Conservation (phyloP, 805 yeast species). For the Candida xyloterini region DNA sequence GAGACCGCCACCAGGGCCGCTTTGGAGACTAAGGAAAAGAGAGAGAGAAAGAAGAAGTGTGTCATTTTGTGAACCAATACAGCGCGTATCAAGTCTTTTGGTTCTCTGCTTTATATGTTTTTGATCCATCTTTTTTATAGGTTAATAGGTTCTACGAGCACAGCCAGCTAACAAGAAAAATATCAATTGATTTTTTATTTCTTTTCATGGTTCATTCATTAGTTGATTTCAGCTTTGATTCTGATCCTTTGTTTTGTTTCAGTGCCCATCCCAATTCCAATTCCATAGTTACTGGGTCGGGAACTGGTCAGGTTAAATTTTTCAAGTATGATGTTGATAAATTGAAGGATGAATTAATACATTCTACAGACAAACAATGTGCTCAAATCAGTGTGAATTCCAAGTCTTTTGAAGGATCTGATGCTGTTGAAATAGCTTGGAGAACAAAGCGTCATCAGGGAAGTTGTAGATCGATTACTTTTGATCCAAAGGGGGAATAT, state of each 20-base stretch:
- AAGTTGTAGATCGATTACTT: slow-evolving; percentile 70
- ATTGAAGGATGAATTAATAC: slow-evolving; percentile 35
- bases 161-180: slow-evolving; percentile 7
- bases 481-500: slow-evolving; percentile 59
- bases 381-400: slow-evolving; percentile 28
- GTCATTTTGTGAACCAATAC: slow-evolving; percentile 46
- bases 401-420: slow-evolving; percentile 25
- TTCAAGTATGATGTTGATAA: slow-evolving; percentile 52
- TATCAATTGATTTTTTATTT: not conserved
- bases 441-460: slow-evolving; percentile 88
- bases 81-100: not conserved
- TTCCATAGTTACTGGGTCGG: slow-evolving; percentile 67
- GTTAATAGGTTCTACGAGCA: slow-evolving; percentile 13
- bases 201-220: slow-evolving; percentile 39
- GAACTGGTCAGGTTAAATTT: slow-evolving; percentile 72
- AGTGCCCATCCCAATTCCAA: slow-evolving; percentile 77
- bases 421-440: slow-evolving; percentile 52
- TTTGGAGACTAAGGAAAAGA: slow-evolving; percentile 58
- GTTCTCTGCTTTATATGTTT: slow-evolving; percentile 12
- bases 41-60: slow-evolving; percentile 65
- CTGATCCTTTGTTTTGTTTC: slow-evolving; percentile 69
- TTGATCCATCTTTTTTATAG: slow-evolving; percentile 14
- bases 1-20: slow-evolving; percentile 93
- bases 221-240: slow-evolving; percentile 41
- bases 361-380: slow-evolving; percentile 25